phyloP scores from a whole-genome alignment of 345 rosid species.

The Eucalyptus lansdowneana region DNA sequence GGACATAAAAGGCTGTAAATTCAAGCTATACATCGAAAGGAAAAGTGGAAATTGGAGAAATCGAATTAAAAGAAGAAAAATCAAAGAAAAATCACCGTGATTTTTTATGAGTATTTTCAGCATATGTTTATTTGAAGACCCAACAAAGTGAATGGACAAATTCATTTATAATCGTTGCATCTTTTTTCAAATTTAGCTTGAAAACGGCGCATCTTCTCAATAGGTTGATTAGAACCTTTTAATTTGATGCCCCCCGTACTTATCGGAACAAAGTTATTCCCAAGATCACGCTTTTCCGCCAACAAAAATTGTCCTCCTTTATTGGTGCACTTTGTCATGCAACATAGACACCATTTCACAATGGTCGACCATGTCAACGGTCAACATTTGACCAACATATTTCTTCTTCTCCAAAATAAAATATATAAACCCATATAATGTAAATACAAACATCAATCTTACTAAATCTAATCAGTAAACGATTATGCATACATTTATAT shows the following conservation, averaged over 20 bases:
- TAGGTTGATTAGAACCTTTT: not conserved
- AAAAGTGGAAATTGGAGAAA: not conserved
- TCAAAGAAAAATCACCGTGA: not conserved
- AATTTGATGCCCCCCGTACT: not conserved
- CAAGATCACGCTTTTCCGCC: not conserved
- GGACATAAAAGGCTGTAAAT: not conserved
- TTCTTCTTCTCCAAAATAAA: not conserved
- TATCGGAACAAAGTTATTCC: not conserved
- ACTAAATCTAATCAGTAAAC: not conserved
- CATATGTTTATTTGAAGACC: not conserved
- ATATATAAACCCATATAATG: not conserved
- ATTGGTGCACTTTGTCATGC: not conserved
- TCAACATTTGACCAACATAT: not conserved
- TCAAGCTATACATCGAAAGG: not conserved
- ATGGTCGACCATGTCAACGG: not conserved
- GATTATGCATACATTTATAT: not conserved
- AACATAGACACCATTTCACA: not conserved
- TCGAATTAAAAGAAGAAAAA: not conserved
- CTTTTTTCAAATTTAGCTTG: not conserved
- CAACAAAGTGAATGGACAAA: not conserved
- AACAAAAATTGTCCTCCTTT: not conserved
- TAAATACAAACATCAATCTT: not conserved
- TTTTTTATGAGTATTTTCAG: not conserved
- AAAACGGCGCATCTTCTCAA: not conserved
- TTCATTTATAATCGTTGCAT: not conserved